phyloP scores from a whole-genome alignment of 169 alveolate genomes.

The Theileria annulata region DNA sequence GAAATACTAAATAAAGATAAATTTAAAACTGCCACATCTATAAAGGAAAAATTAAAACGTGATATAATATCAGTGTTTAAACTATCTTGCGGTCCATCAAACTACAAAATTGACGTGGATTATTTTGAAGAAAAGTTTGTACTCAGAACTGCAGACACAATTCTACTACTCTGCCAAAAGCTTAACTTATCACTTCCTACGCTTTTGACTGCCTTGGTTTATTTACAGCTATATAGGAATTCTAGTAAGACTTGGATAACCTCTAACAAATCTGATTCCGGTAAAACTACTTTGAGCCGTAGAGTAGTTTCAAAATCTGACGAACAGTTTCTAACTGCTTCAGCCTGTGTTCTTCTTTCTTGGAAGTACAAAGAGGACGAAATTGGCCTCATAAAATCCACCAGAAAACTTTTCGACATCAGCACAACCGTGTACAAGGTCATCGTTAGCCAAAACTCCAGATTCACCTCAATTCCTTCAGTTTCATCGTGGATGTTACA shows the following conservation, averaged over 20 bases:
- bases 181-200: constrained; percentile 36
- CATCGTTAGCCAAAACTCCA: constrained; percentile 40
- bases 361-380: constrained; percentile 69
- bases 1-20: neutral
- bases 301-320: constrained; percentile 23
- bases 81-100: constrained; percentile 22
- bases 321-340: constrained; percentile 56
- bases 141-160: constrained; percentile 33
- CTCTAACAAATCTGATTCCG: neutral
- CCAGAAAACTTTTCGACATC: constrained; percentile 46
- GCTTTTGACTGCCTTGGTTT: constrained; percentile 51
- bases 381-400: constrained; percentile 26
- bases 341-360: constrained; percentile 62
- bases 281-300: neutral
- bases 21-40: neutral
- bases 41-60: neutral
- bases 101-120: neutral
- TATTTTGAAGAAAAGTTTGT: neutral
- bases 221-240: constrained; percentile 59
- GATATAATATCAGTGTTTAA: constrained; percentile 14
- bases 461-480: constrained; percentile 11
- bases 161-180: constrained; percentile 30
- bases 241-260: constrained; percentile 44
- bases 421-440: constrained; percentile 47
- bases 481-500: constrained; percentile 66